Evolutionary conservation across 2,329 filamentous ascomycete genomes (phyloP).

Genomic region (Cladosporium cucumerinum): DNA sequence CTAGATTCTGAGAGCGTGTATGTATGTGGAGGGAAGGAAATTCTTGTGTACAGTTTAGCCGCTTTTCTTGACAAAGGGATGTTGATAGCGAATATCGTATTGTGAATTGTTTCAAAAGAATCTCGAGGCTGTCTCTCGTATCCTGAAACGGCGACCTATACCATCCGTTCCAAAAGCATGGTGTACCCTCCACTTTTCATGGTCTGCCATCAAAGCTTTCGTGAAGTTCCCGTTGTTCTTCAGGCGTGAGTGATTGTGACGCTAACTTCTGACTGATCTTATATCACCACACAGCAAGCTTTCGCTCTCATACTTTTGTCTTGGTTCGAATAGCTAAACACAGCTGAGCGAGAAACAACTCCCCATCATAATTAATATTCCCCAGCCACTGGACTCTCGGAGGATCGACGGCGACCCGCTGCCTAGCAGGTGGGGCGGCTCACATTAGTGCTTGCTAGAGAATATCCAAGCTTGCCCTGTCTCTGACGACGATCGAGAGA

Average conservation of each 20-base stretch:
- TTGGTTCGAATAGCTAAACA: not conserved
- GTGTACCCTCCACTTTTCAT: not conserved
- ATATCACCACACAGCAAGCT: not conserved
- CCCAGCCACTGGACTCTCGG: constrained; percentile 2
- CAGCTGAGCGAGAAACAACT: not conserved
- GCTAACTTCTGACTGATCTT: not conserved
- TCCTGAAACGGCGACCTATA: not conserved
- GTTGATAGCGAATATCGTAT: constrained; percentile 8
- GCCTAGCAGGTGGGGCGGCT: not conserved
- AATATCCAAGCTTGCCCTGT: not conserved
- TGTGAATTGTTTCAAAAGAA: not conserved
- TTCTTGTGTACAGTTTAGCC: constrained; percentile 3
- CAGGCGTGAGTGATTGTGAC: not conserved
- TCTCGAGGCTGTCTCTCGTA: not conserved
- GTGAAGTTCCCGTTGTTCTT: not conserved
- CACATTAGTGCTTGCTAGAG: not conserved
- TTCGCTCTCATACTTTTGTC: not conserved
- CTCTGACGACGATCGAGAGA: not conserved
- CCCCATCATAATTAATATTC: not conserved
- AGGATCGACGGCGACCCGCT: constrained; percentile 9
- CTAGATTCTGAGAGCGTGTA: constrained; percentile 46
- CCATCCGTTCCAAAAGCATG: not conserved
- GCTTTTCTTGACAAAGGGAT: not conserved
- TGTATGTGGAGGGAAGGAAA: not conserved
- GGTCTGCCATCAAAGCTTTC: not conserved